These are phyloP conservation scores for Backusella tuberculispora DNA, from an alignment of 192 early-diverging fungal genomes.

Conservation along the genomic window DNA sequence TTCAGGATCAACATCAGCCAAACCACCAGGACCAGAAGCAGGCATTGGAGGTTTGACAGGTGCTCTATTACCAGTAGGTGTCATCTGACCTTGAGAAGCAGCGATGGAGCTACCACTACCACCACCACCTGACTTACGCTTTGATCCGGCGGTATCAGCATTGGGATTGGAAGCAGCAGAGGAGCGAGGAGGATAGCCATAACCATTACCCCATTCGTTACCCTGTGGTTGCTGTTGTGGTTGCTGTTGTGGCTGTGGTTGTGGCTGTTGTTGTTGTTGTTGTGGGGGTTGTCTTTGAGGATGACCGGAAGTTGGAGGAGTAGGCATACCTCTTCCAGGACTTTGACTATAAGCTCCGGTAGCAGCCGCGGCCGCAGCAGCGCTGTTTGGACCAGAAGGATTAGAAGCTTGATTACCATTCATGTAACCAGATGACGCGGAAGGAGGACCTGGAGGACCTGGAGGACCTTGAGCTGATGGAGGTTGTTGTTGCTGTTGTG, in stretches of 20 bases:
- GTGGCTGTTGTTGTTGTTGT: neutral
- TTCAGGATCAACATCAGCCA: conserved; percentile 83
- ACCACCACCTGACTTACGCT: conserved; percentile 9
- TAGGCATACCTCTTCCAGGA: conserved; percentile 17
- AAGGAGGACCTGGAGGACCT: conserved; percentile 12
- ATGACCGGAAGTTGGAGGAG: conserved; percentile 9
- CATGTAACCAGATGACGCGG: neutral
- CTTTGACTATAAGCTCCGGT: neutral
- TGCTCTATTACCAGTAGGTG: neutral
- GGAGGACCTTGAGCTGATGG: neutral
- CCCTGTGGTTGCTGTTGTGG: neutral
- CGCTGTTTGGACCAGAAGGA: conserved; percentile 15
- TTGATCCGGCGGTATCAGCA: neutral
- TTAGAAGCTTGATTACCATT: neutral
- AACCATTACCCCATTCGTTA: neutral
- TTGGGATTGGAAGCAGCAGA: neutral
- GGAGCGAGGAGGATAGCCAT: neutral
- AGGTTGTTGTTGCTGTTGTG: conserved; percentile 8
- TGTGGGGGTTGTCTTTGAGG: neutral
- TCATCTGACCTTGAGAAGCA: neutral
- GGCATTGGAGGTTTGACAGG: conserved; percentile 11
- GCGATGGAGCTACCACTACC: too few species aligned
- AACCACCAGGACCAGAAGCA: conserved; percentile 61
- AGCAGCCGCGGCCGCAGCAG: neutral
- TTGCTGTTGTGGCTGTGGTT: neutral